phyloP scores from a whole-genome alignment of 768 basidiomycete genomes.

The Leucocoprinus sp. region DNA sequence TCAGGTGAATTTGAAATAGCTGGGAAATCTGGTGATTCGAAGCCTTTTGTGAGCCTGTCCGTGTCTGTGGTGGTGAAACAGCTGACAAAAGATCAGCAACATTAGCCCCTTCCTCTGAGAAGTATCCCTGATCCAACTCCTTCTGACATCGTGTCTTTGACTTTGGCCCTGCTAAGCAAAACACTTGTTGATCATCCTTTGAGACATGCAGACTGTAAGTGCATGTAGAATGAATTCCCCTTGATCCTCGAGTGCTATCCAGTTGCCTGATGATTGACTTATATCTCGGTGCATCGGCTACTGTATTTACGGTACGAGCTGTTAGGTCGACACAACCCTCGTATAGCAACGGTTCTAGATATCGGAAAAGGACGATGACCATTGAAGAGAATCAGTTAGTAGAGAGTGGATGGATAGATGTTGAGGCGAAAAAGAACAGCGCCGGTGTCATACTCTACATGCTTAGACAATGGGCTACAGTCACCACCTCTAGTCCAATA shows the following conservation, averaged over 20 bases:
- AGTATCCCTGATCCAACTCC: constrained; percentile 9
- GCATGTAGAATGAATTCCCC: constrained; percentile 21
- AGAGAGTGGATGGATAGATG: too few species aligned
- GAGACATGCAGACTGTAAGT: constrained; percentile 31
- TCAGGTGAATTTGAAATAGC: constrained; percentile 50
- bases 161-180: constrained; percentile 34
- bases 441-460: too few species aligned
- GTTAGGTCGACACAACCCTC: too few species aligned
- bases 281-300: too few species aligned
- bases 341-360: too few species aligned
- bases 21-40: constrained; percentile 6
- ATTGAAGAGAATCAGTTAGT: too few species aligned
- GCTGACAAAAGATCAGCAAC: constrained; percentile 6
- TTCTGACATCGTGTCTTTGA: constrained; percentile 13
- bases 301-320: too few species aligned
- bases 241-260: constrained; percentile 18
- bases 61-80: constrained; percentile 26
- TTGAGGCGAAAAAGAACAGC: too few species aligned
- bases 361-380: too few species aligned
- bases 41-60: constrained; percentile 12
- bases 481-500: too few species aligned
- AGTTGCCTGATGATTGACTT: constrained; percentile 22
- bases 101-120: constrained; percentile 10
- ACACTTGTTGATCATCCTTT: constrained; percentile 40
- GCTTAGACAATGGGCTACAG: too few species aligned